phyloP scores from a whole-genome alignment of 2,329 filamentous ascomycete species.

The Mycosphaerella arachidis region DNA sequence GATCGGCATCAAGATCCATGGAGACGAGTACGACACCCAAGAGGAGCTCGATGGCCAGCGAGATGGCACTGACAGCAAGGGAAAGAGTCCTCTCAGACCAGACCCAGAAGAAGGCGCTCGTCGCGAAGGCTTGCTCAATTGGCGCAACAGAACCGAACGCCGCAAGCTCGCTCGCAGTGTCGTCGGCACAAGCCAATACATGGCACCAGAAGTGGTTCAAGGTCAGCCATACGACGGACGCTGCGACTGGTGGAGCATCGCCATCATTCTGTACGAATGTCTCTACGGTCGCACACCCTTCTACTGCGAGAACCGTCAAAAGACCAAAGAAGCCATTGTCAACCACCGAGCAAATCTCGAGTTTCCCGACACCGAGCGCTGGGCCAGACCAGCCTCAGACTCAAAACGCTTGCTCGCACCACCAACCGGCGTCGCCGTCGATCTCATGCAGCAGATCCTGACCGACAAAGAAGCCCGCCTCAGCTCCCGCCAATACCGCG shows the following conservation, averaged over 20 bases:
- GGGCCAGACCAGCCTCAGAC: slow-evolving; percentile 49
- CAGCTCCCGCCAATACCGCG: slow-evolving; percentile 68
- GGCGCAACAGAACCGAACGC: slow-evolving; percentile 48
- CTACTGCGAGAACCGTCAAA: slow-evolving; percentile 70
- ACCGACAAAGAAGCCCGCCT: slow-evolving; percentile 70
- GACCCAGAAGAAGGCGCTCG: slow-evolving; percentile 24
- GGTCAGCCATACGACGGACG: slow-evolving; percentile 82
- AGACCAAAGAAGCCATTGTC: slow-evolving; percentile 82
- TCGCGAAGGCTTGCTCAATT: slow-evolving; percentile 37
- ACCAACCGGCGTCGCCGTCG: slow-evolving; percentile 67
- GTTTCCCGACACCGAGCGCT: slow-evolving; percentile 59
- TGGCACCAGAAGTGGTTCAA: slow-evolving; percentile 89
- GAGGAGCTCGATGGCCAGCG: slow-evolving; percentile 35
- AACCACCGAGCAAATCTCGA: slow-evolving; percentile 65
- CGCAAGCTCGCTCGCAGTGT: slow-evolving; percentile 75
- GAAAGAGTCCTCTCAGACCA: slow-evolving; percentile 15
- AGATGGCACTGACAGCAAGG: slow-evolving; percentile 9
- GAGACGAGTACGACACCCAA: slow-evolving; percentile 66
- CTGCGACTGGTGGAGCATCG: slow-evolving; percentile 97
- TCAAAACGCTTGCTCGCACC: slow-evolving; percentile 36
- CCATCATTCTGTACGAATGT: slow-evolving; percentile 91
- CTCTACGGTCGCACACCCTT: slow-evolving; percentile 91
- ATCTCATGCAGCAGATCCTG: slow-evolving; percentile 69
- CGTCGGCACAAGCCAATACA: slow-evolving; percentile 95
- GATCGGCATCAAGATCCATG: slow-evolving; percentile 67